phyloP scores from a whole-genome alignment of 768 basidiomycete genomes.

The Leccinum disarticulatum region DNA sequence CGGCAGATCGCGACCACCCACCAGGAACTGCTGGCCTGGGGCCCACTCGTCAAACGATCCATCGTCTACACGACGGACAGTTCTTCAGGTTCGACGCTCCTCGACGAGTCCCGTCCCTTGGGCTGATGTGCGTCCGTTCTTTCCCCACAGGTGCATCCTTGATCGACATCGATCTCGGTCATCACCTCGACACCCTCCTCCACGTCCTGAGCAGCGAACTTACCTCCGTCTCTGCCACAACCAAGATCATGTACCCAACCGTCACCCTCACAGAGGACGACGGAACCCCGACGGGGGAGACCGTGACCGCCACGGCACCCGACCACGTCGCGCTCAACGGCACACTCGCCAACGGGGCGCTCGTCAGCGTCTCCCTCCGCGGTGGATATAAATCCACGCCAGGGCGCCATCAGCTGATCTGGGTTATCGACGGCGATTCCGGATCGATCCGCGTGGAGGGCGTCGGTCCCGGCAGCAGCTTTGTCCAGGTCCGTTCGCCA shows the following conservation, averaged over 20 bases:
- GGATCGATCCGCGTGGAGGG: too few relatives aligned
- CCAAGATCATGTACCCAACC: conserved; percentile 4
- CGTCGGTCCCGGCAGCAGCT: too few relatives aligned
- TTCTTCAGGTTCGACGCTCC: not conserved
- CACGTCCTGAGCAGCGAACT: conserved; percentile 8
- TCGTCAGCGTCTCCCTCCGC: too few relatives aligned
- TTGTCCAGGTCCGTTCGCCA: too few relatives aligned
- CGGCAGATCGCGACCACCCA: conserved; percentile 2
- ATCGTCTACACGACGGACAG: not conserved
- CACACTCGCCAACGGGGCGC: too few relatives aligned
- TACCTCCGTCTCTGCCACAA: conserved; percentile 5
- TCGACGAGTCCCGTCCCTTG: not conserved
- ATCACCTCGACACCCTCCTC: conserved; percentile 7
- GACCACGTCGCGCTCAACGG: too few relatives aligned
- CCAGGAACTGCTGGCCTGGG: not conserved
- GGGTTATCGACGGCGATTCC: too few relatives aligned
- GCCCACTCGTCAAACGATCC: conserved; percentile 4
- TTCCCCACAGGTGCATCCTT: not conserved
- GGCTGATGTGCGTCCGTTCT: not conserved
- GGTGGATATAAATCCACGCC: too few relatives aligned
- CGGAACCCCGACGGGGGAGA: too few relatives aligned
- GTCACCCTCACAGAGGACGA: conserved; percentile 2
- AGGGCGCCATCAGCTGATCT: too few relatives aligned
- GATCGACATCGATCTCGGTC: conserved; percentile 3
- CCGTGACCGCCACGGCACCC: too few relatives aligned